Evolutionary conservation across 305 asterid species (phyloP).

Genomic region (Andrographis paniculata): DNA sequence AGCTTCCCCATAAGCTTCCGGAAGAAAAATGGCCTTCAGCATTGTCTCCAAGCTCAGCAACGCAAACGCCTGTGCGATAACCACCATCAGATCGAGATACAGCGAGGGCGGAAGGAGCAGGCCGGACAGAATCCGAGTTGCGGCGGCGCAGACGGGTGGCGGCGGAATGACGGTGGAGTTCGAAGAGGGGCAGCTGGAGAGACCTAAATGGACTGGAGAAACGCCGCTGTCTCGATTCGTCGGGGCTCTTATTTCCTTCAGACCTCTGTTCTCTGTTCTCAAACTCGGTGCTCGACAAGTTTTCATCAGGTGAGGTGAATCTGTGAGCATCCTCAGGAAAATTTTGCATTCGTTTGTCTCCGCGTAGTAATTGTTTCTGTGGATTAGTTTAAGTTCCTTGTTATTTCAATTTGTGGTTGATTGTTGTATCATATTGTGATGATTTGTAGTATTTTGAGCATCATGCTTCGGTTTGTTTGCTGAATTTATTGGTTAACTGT

Average conservation of each 20-base stretch:
- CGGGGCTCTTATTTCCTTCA: slow-evolving; percentile 68
- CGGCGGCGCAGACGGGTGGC: slow-evolving; percentile 32
- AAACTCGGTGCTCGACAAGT: slow-evolving; percentile 90
- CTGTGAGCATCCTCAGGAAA: neutral
- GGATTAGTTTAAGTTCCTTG: neutral
- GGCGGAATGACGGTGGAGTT: slow-evolving; percentile 30
- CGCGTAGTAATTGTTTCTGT: neutral
- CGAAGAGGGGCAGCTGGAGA: slow-evolving; percentile 79
- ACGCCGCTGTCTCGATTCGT: slow-evolving; percentile 80
- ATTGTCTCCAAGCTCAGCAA: no score
- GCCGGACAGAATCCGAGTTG: slow-evolving; percentile 21
- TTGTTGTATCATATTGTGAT: neutral
- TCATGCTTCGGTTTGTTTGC: neutral
- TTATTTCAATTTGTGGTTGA: neutral
- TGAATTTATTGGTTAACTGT: no score
- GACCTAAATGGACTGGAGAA: slow-evolving; percentile 84
- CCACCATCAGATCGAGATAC: slow-evolving; percentile 12
- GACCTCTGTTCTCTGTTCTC: slow-evolving; percentile 66
- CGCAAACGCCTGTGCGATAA: slow-evolving; percentile 20
- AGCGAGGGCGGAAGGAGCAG: slow-evolving; percentile 17
- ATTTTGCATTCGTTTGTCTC: neutral
- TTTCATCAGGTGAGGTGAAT: slow-evolving; percentile 56
- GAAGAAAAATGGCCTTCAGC: no score
- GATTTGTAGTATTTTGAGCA: no score
- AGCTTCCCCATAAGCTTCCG: no score